phyloP scores from a whole-genome alignment of 495 filamentous ascomycete genomes.

The Saxophila tyrrhenica region DNA sequence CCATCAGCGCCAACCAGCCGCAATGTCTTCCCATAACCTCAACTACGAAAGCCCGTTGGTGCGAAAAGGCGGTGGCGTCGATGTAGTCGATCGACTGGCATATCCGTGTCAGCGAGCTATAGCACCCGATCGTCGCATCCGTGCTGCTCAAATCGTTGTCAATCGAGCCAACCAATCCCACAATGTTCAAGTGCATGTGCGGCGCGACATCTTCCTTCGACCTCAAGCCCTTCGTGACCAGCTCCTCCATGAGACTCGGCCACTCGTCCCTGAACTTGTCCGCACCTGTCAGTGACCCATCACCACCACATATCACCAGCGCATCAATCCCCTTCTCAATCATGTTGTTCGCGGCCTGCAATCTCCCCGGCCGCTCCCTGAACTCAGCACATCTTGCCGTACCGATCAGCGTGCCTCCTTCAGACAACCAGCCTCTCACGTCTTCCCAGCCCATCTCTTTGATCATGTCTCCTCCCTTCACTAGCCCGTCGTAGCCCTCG shows the following conservation, averaged over 20 bases:
- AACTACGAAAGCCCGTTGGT: slow-evolving; percentile 94
- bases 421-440: slow-evolving; percentile 86
- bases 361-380: slow-evolving; percentile 69
- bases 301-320: slow-evolving; percentile 91
- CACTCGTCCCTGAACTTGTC: slow-evolving; percentile 89
- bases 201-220: slow-evolving; percentile 55
- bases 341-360: slow-evolving; percentile 85
- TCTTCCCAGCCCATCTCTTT: slow-evolving; percentile 83
- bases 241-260: slow-evolving; percentile 73
- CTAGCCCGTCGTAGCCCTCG: slow-evolving; percentile 94
- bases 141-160: slow-evolving; percentile 97
- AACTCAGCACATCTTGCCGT: slow-evolving; percentile 87
- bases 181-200: slow-evolving; percentile 80
- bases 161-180: slow-evolving; percentile 91
- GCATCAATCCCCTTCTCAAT: slow-evolving; percentile 87
- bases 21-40: slow-evolving; percentile 99
- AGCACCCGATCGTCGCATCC: slow-evolving; percentile 95
- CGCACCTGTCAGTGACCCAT: slow-evolving; percentile 92
- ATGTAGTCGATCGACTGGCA: slow-evolving; percentile 94
- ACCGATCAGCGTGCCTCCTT: slow-evolving; percentile 93
- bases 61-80: slow-evolving; percentile 92
- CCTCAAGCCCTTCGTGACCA: slow-evolving; percentile 59
- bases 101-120: slow-evolving; percentile 81
- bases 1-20: slow-evolving; percentile 95
- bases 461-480: slow-evolving; percentile 80